Percentiles rank a stretch among this genome's conserved stretches.
These are phyloP conservation scores for Panus rudis DNA, from an alignment of 768 basidiomycete genomes.

Conservation along the genomic window DNA sequence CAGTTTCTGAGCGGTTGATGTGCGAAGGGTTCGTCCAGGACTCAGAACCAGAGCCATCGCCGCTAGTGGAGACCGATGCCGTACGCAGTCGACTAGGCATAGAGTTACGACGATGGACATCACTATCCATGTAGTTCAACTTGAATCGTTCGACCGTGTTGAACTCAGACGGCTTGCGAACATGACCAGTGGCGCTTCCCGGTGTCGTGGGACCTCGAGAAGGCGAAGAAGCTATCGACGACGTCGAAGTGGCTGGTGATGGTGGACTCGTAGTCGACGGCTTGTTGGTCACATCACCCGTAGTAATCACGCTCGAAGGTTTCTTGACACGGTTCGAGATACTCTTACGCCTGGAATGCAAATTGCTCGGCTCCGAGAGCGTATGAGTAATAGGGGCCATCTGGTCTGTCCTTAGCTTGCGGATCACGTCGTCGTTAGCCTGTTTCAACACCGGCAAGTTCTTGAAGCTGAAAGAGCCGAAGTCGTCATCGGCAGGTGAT, in stretches of 20 bases:
- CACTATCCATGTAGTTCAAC: slow-evolving; percentile 68
- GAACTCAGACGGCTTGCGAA: slow-evolving; percentile 84
- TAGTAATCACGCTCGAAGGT: slow-evolving; percentile 71
- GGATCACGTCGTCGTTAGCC: slow-evolving; percentile 96
- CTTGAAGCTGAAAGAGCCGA: slow-evolving; percentile 98
- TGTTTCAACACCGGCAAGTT: slow-evolving; percentile 94
- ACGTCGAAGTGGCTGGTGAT: slow-evolving; percentile 87
- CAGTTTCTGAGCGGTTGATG: slow-evolving; percentile 40
- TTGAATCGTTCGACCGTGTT: slow-evolving; percentile 88
- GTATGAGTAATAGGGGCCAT: slow-evolving; percentile 72
- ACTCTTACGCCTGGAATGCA: slow-evolving; percentile 68
- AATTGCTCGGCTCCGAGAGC: slow-evolving; percentile 52
- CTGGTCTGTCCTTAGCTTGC: slow-evolving; percentile 90
- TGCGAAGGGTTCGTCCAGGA: slow-evolving; percentile 48
- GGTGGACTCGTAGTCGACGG: slow-evolving; percentile 68
- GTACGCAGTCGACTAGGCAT: slow-evolving; percentile 86
- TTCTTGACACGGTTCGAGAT: slow-evolving; percentile 77
- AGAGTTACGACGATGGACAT: slow-evolving; percentile 61
- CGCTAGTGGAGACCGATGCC: slow-evolving; percentile 74
- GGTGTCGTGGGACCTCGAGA: slow-evolving; percentile 75
- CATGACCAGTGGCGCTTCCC: slow-evolving; percentile 52
- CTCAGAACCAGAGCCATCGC: slow-evolving; percentile 74
- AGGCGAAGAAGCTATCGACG: slow-evolving; percentile 85
- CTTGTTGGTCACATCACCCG: slow-evolving; percentile 48
- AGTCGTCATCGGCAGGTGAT: slow-evolving; percentile 71